Conservation (phyloP, 2,329 filamentous ascomycete species). For the Rhinocladiella mackenziei region DNA sequence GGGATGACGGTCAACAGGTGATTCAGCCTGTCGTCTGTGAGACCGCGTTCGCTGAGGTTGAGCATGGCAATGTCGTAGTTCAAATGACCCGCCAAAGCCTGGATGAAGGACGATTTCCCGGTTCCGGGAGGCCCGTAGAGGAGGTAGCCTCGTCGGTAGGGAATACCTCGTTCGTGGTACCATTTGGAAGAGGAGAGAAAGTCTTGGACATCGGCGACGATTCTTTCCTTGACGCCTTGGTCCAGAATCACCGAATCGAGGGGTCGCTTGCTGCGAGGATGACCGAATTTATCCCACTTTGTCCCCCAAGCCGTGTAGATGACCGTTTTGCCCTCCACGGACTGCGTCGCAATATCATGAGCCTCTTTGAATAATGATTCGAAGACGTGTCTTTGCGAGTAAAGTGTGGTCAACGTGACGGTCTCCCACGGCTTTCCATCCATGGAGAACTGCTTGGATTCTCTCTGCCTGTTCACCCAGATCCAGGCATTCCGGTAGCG, state of each 20-base stretch:
- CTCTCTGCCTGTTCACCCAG: constrained; percentile 78
- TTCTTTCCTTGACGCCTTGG: constrained; percentile 72
- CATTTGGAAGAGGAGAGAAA: constrained; percentile 76
- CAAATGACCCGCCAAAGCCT: constrained; percentile 85
- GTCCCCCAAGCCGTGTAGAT: constrained; percentile 83
- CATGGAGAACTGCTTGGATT: constrained; percentile 54
- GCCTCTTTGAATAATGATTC: constrained; percentile 86
- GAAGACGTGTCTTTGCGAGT: constrained; percentile 82
- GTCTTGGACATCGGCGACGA: constrained; percentile 75
- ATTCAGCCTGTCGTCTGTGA: constrained; percentile 85
- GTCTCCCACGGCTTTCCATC: constrained; percentile 92
- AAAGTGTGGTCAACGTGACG: constrained; percentile 85
- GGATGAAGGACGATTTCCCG: constrained; percentile 94
- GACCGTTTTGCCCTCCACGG: constrained; percentile 85
- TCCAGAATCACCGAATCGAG: constrained; percentile 84
- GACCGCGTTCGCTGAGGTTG: constrained; percentile 81
- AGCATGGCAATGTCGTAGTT: constrained; percentile 91
- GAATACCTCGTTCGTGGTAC: constrained; percentile 93
- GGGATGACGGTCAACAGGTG: constrained; percentile 82
- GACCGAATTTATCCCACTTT: constrained; percentile 79
- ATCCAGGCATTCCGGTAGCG: constrained; percentile 86
- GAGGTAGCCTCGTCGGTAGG: constrained; percentile 83
- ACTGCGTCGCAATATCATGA: constrained; percentile 70
- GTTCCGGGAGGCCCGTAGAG: constrained; percentile 86
- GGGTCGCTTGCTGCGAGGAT: constrained; percentile 79